These are phyloP conservation scores for Pleurozium schreberi DNA, from an alignment of 225 moss, liverwort and hornwort genomes.

Conservation along the genomic window DNA sequence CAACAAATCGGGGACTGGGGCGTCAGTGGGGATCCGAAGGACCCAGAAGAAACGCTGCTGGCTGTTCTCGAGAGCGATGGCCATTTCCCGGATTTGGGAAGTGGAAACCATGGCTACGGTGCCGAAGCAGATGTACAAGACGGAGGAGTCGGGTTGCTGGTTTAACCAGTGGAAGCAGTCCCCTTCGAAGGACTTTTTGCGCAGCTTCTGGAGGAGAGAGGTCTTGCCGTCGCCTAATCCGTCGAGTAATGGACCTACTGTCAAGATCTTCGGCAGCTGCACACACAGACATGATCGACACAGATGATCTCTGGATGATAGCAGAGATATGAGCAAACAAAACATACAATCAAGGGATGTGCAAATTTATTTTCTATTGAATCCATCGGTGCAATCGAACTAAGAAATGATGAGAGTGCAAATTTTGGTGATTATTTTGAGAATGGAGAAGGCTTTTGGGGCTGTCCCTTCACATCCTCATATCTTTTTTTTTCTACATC, in stretches of 20 bases:
- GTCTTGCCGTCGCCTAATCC: slow-evolving; percentile 5
- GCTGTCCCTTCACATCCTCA: not conserved
- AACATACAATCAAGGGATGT: not conserved
- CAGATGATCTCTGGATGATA: not conserved
- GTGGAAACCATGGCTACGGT: not conserved
- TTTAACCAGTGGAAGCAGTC: slow-evolving; percentile 17
- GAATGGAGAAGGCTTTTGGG: not conserved
- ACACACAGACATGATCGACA: not conserved
- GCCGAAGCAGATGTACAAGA: slow-evolving; percentile 40
- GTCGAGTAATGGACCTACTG: slow-evolving; percentile 27
- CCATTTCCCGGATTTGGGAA: slow-evolving; percentile 14
- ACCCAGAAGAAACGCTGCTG: slow-evolving; percentile 42
- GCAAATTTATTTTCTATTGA: not conserved
- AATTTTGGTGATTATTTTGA: not conserved
- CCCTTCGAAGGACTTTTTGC: not conserved
- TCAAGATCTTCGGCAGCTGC: slow-evolving; percentile 16
- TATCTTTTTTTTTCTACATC: not conserved
- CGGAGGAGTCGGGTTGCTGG: slow-evolving; percentile 23
- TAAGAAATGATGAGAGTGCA: not conserved
- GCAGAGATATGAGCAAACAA: not conserved
- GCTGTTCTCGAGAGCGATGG: slow-evolving; percentile 16
- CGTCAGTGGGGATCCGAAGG: not conserved
- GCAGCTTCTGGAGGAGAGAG: slow-evolving; percentile 6
- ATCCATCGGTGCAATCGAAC: not conserved
- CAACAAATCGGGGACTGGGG: not conserved